Percentiles rank a stretch among this genome's conserved stretches.
Conservation (phyloP, 179 eudicot species). For the Beta macrorhiza region DNA sequence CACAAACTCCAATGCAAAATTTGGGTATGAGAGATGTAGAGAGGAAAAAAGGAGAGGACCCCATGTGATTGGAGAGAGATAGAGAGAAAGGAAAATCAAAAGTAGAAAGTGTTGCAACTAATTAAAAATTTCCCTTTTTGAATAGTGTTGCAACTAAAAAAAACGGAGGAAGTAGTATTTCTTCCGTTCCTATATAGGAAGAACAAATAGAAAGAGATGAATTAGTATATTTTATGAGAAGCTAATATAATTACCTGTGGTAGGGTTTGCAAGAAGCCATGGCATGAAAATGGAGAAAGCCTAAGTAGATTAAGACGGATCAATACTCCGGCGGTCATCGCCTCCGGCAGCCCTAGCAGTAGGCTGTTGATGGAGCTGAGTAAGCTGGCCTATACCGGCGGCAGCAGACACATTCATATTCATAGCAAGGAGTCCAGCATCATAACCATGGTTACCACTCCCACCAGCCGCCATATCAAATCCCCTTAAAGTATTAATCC, state of each 20-base stretch:
- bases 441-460: conserved; percentile 20
- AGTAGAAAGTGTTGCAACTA: too few relatives aligned
- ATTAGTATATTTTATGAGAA: not conserved
- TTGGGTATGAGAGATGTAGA: too few relatives aligned
- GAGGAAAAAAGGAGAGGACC: too few relatives aligned
- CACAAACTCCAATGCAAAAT: too few relatives aligned
- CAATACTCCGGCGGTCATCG: conserved; percentile 49
- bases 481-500: conserved; percentile 36
- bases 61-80: too few relatives aligned
- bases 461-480: conserved; percentile 42
- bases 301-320: conserved; percentile 50
- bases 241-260: conserved; percentile 23
- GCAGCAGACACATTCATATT: conserved; percentile 51
- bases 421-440: conserved; percentile 45
- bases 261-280: conserved; percentile 28
- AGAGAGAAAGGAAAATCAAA: too few relatives aligned
- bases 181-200: too few relatives aligned
- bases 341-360: conserved; percentile 55
- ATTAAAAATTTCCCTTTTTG: too few relatives aligned
- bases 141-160: too few relatives aligned
- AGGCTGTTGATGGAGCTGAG: conserved; percentile 48
- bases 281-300: conserved; percentile 21
- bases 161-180: too few relatives aligned
- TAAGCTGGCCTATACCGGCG: conserved; percentile 32
- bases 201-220: too few relatives aligned